Conservation (phyloP, 805 yeast species). For the Debaryomyces hansenii region DNA sequence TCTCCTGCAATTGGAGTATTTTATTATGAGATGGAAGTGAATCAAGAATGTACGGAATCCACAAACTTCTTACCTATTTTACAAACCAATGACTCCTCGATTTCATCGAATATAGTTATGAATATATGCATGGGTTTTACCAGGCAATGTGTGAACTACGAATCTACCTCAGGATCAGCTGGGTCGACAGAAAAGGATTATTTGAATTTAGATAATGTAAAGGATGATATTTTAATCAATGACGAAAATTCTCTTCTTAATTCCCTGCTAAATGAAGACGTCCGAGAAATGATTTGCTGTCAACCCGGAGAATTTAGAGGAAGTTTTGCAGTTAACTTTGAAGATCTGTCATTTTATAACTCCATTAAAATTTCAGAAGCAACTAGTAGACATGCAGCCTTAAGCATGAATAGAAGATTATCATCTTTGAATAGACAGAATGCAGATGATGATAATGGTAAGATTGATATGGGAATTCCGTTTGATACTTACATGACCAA, state of each 20-base stretch:
- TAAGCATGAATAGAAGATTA: constrained; percentile 38
- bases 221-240: constrained; percentile 23
- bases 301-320: constrained; percentile 44
- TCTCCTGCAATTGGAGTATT: constrained; percentile 34
- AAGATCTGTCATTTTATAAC: constrained; percentile 39
- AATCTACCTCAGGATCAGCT: constrained; percentile 7
- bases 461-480: constrained; percentile 35
- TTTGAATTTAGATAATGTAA: constrained; percentile 23
- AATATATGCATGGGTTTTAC: constrained; percentile 35
- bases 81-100: constrained; percentile 31
- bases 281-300: constrained; percentile 24
- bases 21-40: constrained; percentile 41
- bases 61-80: constrained; percentile 33
- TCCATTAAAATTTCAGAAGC: constrained; percentile 33
- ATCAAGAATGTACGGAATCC: constrained; percentile 32
- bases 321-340: constrained; percentile 41
- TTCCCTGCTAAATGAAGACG: constrained; percentile 14
- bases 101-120: constrained; percentile 32
- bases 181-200: constrained; percentile 7
- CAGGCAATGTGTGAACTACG: constrained; percentile 25
- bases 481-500: constrained; percentile 25
- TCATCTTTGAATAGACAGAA: constrained; percentile 28
- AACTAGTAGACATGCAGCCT: constrained; percentile 26
- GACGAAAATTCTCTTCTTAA: constrained; percentile 12
- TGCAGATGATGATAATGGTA: constrained; percentile 31